A percentile compares a stretch with the other conserved stretches of the same genome.
Evolutionary conservation across 345 rosid genomes (phyloP).

Genomic region (Moricandia arvensis): DNA sequence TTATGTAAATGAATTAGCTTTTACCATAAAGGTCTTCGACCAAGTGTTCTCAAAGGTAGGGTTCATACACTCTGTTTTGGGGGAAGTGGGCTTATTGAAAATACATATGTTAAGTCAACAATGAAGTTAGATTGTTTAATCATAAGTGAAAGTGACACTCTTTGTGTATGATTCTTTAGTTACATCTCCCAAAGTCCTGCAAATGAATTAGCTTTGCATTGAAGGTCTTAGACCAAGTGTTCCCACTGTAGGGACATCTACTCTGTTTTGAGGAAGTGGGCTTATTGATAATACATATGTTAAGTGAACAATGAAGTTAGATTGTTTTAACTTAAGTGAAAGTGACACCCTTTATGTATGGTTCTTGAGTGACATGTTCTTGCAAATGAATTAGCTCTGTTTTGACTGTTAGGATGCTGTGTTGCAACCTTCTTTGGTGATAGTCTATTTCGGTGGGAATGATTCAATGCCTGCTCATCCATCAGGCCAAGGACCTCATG

Average conservation of each 20-base stretch:
- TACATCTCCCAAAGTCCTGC: no score
- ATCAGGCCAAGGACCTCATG: slow-evolving; percentile 73
- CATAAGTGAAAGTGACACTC: background rate
- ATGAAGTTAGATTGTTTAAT: background rate
- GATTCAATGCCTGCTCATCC: slow-evolving; percentile 70
- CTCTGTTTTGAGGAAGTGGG: background rate
- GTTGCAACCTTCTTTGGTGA: slow-evolving; percentile 75
- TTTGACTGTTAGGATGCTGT: slow-evolving; percentile 49
- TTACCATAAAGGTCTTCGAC: slow-evolving; percentile 41
- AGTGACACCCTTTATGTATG: background rate
- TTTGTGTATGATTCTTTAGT: background rate
- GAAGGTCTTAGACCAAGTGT: slow-evolving; percentile 8
- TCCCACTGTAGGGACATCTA: slow-evolving; percentile 42
- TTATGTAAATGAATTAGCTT: slow-evolving; percentile 1
- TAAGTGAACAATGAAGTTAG: background rate
- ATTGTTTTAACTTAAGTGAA: background rate
- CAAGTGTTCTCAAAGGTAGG: slow-evolving; percentile 78
- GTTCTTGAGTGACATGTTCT: background rate
- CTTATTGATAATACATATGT: no score
- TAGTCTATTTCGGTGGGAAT: slow-evolving; percentile 93
- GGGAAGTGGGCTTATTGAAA: background rate
- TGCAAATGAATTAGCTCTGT: background rate
- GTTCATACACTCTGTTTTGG: background rate
- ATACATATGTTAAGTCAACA: background rate
- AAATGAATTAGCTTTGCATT: slow-evolving; percentile 39